A percentile compares a stretch with the other conserved stretches of the same genome.
These are phyloP conservation scores for Diaporthe vexans DNA, from an alignment of 2,329 filamentous ascomycete species.

Conservation along the genomic window DNA sequence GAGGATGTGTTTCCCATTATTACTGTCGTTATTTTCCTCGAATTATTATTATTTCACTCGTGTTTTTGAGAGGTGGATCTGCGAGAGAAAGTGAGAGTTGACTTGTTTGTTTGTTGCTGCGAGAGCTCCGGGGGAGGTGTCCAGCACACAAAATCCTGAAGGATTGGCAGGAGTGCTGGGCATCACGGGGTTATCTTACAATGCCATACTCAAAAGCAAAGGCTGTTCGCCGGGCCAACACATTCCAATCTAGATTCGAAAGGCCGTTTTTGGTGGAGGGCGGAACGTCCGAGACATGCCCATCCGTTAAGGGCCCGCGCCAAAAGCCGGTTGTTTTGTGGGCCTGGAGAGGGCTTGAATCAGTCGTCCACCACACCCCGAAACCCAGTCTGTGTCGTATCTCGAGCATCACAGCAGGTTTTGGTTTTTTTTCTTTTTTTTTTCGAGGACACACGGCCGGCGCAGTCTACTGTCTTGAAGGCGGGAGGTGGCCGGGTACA, in stretches of 20 bases:
- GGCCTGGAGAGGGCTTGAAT: background rate
- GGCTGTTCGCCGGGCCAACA: background rate
- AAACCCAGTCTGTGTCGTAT: slow-evolving; percentile 19
- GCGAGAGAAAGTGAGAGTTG: background rate
- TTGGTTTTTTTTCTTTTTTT: no score
- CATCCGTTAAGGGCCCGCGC: background rate
- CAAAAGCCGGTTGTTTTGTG: background rate
- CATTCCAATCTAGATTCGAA: background rate
- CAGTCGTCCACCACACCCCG: background rate
- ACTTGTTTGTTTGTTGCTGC: background rate
- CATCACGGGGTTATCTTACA: background rate
- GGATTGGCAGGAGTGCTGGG: background rate
- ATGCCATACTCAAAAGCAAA: background rate
- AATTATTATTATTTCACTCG: background rate
- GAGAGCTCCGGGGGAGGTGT: background rate
- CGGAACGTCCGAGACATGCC: background rate
- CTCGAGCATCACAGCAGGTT: background rate
- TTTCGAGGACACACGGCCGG: no score
- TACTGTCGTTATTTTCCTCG: background rate
- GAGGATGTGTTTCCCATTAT: slow-evolving; percentile 25
- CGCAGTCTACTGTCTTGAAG: background rate
- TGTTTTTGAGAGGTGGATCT: background rate
- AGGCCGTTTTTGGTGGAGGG: no score
- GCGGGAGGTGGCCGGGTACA: background rate
- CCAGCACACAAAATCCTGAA: background rate